Percentiles rank a stretch among this genome's conserved stretches.
Evolutionary conservation across 805 yeast species (phyloP).

Genomic region (Suhomyces canberraensis): DNA sequence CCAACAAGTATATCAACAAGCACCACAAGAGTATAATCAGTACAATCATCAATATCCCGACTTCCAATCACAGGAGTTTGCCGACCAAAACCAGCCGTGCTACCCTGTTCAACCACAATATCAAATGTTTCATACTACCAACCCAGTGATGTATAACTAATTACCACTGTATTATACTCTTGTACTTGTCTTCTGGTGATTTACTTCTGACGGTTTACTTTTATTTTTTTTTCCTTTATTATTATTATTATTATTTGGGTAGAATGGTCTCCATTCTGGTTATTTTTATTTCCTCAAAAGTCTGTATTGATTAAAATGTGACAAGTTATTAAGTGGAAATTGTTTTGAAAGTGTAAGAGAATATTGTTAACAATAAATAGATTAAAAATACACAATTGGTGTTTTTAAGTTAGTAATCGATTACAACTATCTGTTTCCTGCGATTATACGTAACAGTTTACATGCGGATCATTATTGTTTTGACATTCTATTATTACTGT

Average conservation of each 20-base stretch:
- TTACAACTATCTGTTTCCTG: too few relatives aligned
- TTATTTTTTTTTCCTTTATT: neutral
- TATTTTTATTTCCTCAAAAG: neutral
- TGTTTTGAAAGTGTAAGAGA: neutral
- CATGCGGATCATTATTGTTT: too few relatives aligned
- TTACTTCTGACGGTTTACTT: neutral
- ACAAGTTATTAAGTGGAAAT: neutral
- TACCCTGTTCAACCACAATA: slow-evolving; percentile 3
- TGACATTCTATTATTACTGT: too few relatives aligned
- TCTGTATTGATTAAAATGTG: neutral
- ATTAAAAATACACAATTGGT: too few relatives aligned
- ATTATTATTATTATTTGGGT: slow-evolving; percentile 1
- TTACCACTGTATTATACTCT: neutral
- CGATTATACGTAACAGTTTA: too few relatives aligned
- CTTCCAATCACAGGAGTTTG: neutral
- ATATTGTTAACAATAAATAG: too few relatives aligned
- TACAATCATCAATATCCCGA: neutral
- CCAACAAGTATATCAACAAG: neutral
- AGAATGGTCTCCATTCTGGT: neutral
- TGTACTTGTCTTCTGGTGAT: too few relatives aligned
- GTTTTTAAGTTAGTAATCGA: too few relatives aligned
- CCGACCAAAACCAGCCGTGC: slow-evolving; percentile 2
- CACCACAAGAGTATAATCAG: neutral
- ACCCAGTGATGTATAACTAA: slow-evolving; percentile 4
- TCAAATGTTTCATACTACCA: slow-evolving; percentile 1